phyloP scores from a whole-genome alignment of 805 yeast genomes.

The Kuraishia hungarica region DNA sequence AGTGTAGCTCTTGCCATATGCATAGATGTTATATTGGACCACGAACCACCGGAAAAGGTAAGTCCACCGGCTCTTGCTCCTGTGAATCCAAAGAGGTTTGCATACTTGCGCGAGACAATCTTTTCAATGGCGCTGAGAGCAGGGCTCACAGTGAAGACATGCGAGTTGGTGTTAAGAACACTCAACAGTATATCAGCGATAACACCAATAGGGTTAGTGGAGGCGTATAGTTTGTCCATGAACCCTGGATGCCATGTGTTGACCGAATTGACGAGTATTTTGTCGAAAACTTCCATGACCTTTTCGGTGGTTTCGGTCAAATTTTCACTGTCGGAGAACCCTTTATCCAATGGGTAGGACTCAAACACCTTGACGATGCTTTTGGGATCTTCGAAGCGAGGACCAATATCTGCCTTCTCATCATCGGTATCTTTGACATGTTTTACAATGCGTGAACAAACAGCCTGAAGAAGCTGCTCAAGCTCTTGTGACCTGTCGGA shows the following conservation, averaged over 20 bases:
- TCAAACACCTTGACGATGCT: conserved; percentile 27
- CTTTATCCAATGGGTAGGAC: conserved; percentile 8
- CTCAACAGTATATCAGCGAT: conserved; percentile 63
- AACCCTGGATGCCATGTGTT: conserved; percentile 87
- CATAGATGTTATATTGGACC: conserved; percentile 74
- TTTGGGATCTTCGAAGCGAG: conserved; percentile 37
- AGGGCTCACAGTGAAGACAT: conserved; percentile 81
- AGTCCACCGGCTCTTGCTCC: conserved; percentile 64
- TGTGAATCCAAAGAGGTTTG: conserved; percentile 50
- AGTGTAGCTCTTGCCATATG: conserved; percentile 64
- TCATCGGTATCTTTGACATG: conserved; percentile 39
- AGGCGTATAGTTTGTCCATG: conserved; percentile 74
- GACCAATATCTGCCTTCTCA: conserved; percentile 43
- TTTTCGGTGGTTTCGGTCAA: conserved; percentile 26
- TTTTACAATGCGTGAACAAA: conserved; percentile 41
- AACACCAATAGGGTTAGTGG: conserved; percentile 81
- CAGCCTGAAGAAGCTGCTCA: conserved; percentile 40
- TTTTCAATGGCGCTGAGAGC: conserved; percentile 70
- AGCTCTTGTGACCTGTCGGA: conserved; percentile 45
- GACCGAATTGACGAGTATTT: conserved; percentile 56
- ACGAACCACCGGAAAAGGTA: conserved; percentile 82
- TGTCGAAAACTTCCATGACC: conserved; percentile 41
- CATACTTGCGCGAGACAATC: conserved; percentile 58
- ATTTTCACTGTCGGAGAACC: conserved; percentile 2
- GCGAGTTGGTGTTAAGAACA: conserved; percentile 73